Base-by-base conservation (phyloP, 257 asterid genomes). In the Nicotiana undulata region DNA sequence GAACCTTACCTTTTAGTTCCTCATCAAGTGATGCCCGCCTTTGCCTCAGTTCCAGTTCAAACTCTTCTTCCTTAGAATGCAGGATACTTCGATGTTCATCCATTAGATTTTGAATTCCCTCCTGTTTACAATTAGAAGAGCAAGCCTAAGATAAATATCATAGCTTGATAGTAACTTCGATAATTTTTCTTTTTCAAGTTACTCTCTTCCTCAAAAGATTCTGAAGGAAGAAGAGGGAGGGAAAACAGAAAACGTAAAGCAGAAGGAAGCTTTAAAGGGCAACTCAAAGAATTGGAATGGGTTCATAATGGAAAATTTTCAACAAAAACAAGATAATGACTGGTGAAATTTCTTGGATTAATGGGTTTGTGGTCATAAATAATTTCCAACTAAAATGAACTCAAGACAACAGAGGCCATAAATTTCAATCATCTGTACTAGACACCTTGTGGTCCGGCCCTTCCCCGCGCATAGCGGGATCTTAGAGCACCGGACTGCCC, bases 101-200 rank as follows among this genome's bases (percentile, higher is more conserved):
- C 88, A 92, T 81, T 81, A 91, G 92, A 83, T 90, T 91, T 93
- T 96, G 98, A 85, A 94, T 88, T 87, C 91, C 99, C 81, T 81
- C 82, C 99, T 96, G 89, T 85, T 85, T 29, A 85, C 31, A 75
- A 66, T 79, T 61, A 77, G 84, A 80, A 76, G 60, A 58, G 44
- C 83, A 60, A 81, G 31, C 9, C 40, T 7, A 76, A 46, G 68
- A 64, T 81, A 46, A 75, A 63, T 60, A 46, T 12, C 63, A 53
- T n/a, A 46, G 22, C 26, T 72, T 72, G n/a, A 46, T 72, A 13
- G 61, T 72, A 24, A 9, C 40, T 49, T 46, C 49, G 44, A 24
- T 24, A 72, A 46, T 15, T 77, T 20, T 34, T 37, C 40, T 32
- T 75, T 61, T 58, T 77, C 60, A 59, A 79, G 59, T 63, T 26